phyloP scores from a whole-genome alignment of 2,329 filamentous ascomycete species.

The Ascosphaera pollenicola region DNA sequence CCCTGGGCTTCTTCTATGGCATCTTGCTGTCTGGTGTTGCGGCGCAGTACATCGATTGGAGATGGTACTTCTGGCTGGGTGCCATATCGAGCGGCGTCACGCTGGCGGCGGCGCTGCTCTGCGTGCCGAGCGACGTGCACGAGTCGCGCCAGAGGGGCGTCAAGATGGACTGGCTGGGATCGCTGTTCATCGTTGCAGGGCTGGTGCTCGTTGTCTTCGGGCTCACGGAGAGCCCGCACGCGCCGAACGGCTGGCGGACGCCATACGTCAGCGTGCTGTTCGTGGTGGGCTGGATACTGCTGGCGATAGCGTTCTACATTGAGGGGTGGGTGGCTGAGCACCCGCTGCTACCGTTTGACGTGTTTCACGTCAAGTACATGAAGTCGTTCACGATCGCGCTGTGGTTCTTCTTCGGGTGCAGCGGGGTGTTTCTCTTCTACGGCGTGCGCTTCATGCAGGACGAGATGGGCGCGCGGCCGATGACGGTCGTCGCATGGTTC shows the following conservation, averaged over 20 bases:
- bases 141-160: slow-evolving; percentile 18
- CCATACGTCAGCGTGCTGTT: slow-evolving; percentile 49
- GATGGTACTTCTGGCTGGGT: slow-evolving; percentile 49
- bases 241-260: slow-evolving; percentile 46
- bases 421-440: slow-evolving; percentile 49
- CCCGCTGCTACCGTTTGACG: slow-evolving; percentile 45
- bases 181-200: slow-evolving; percentile 37
- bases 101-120: slow-evolving; percentile 21
- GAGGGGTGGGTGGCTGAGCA: slow-evolving; percentile 47
- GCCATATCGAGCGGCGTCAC: slow-evolving; percentile 29
- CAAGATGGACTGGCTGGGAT: slow-evolving; percentile 49
- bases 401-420: slow-evolving; percentile 44
- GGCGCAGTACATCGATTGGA: slow-evolving; percentile 32
- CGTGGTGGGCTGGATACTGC: slow-evolving; percentile 35
- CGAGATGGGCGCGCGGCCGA: slow-evolving; percentile 34
- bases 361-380: slow-evolving; percentile 52
- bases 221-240: slow-evolving; percentile 50
- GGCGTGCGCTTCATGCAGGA: slow-evolving; percentile 33
- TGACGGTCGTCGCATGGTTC: slow-evolving; percentile 47
- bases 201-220: slow-evolving; percentile 52
- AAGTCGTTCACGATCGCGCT: slow-evolving; percentile 36
- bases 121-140: slow-evolving; percentile 27
- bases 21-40: slow-evolving; percentile 43
- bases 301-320: slow-evolving; percentile 42
- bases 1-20: slow-evolving; percentile 29